Percentiles rank a stretch among this genome's conserved stretches.
Conservation (phyloP, 768 basidiomycete genomes). For the Tricholoma saponaceum region DNA sequence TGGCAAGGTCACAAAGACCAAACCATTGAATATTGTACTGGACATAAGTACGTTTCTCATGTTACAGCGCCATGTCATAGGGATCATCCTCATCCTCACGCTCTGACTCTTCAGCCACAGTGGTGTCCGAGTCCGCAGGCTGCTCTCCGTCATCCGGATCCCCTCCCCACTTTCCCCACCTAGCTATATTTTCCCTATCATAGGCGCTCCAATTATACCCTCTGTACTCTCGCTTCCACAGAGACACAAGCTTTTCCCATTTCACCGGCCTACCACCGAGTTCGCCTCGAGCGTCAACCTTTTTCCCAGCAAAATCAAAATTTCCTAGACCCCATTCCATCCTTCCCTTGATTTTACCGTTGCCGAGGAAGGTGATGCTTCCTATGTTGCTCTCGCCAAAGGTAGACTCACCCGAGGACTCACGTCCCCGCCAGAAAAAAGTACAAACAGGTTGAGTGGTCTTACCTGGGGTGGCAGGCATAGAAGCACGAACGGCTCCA, state of each 20-base stretch:
- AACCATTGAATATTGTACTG: no score
- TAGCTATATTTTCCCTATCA: conserved; percentile 10
- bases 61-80: no score
- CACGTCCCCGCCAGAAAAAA: conserved; percentile 21
- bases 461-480: conserved; percentile 10
- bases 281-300: background rate
- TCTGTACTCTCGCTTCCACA: conserved; percentile 20
- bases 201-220: conserved; percentile 15
- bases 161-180: conserved; percentile 18
- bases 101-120: conserved; percentile 1
- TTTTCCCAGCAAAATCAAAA: conserved; percentile 18
- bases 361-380: conserved; percentile 18
- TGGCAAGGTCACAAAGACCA: no score
- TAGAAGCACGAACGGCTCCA: conserved; percentile 19
- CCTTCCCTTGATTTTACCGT: conserved; percentile 15
- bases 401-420: conserved; percentile 13
- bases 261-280: conserved; percentile 3
- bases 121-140: conserved; percentile 15
- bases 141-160: conserved; percentile 9
- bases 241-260: conserved; percentile 8
- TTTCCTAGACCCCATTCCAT: conserved; percentile 13
- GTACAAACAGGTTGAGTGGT: background rate
- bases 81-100: background rate
- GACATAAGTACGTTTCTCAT: no score
- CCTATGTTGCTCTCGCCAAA: conserved; percentile 14